Evolutionary conservation across 2,329 filamentous ascomycete genomes (phyloP).

Genomic region (Akanthomyces dipterigenus): DNA sequence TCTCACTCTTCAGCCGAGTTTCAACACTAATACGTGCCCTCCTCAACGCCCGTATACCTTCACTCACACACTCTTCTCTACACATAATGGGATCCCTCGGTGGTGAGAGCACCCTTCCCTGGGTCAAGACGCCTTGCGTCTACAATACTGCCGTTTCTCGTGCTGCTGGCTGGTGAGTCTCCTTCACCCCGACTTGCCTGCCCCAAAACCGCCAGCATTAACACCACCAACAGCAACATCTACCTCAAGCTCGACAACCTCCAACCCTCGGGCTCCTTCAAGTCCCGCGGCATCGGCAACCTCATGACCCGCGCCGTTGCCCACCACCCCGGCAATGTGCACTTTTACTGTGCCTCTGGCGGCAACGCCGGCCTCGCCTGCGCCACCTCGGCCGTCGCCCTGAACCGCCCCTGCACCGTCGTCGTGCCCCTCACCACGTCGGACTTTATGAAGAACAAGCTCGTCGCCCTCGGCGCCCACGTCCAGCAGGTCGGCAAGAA

Average conservation of each 20-base stretch:
- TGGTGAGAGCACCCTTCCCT: conserved; percentile 43
- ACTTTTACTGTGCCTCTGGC: conserved; percentile 76
- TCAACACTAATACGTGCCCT: conserved; percentile 13
- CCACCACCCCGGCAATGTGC: conserved; percentile 32
- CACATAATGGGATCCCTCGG: conserved; percentile 34
- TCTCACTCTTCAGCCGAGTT: conserved; percentile 8
- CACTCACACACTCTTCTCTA: background rate
- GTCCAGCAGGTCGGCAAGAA: conserved; percentile 63
- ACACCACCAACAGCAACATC: conserved; percentile 51
- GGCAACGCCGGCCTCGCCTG: conserved; percentile 83
- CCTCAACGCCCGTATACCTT: conserved; percentile 7
- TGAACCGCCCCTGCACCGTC: conserved; percentile 64
- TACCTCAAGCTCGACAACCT: conserved; percentile 81
- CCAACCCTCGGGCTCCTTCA: conserved; percentile 82
- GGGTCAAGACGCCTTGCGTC: conserved; percentile 66
- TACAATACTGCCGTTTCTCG: conserved; percentile 60
- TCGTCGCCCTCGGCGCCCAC: conserved; percentile 59
- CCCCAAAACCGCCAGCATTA: conserved; percentile 14
- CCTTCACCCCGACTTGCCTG: background rate
- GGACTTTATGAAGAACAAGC: conserved; percentile 63
- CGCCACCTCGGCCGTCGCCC: conserved; percentile 60
- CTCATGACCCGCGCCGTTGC: conserved; percentile 46
- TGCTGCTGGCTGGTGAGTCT: conserved; percentile 61
- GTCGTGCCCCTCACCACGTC: conserved; percentile 63
- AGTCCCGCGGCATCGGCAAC: conserved; percentile 70